Evolutionary conservation across 345 rosid species (phyloP).

Genomic region (Citrus trifoliata): DNA sequence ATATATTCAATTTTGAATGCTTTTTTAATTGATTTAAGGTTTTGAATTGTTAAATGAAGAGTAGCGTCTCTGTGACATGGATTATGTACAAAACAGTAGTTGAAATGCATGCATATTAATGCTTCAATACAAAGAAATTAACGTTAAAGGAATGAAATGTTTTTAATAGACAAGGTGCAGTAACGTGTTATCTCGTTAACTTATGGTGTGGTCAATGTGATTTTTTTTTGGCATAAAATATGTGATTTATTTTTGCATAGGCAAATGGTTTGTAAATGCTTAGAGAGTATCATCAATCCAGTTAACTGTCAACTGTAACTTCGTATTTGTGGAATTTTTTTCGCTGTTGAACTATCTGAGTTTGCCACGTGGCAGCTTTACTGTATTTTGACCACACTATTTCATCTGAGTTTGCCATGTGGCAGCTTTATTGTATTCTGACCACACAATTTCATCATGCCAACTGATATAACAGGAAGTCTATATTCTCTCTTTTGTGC

Average conservation of each 20-base stretch:
- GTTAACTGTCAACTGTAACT: not conserved
- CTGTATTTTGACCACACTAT: not conserved
- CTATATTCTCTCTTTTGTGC: not conserved
- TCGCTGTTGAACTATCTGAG: not conserved
- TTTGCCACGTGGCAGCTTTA: not conserved
- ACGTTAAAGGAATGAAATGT: not conserved
- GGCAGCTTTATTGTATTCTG: not conserved
- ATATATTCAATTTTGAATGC: not conserved
- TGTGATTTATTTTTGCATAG: not conserved
- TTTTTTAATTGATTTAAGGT: constrained; percentile 3
- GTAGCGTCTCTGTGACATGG: not conserved
- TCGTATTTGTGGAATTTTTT: not conserved
- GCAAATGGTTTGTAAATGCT: not conserved
- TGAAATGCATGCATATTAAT: not conserved
- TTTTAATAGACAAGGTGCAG: not conserved
- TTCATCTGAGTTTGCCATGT: not conserved
- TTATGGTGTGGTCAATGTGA: not conserved
- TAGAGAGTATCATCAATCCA: not conserved
- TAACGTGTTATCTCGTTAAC: not conserved
- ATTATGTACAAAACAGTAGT: not conserved
- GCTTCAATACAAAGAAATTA: not conserved
- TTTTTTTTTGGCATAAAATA: constrained; percentile 1
- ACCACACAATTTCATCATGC: not conserved
- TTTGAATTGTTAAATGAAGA: constrained; percentile 8
- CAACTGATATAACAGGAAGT: not conserved